Conservation (phyloP, 1,284 basidiomycete species). For the Rhodotorula sp. region DNA sequence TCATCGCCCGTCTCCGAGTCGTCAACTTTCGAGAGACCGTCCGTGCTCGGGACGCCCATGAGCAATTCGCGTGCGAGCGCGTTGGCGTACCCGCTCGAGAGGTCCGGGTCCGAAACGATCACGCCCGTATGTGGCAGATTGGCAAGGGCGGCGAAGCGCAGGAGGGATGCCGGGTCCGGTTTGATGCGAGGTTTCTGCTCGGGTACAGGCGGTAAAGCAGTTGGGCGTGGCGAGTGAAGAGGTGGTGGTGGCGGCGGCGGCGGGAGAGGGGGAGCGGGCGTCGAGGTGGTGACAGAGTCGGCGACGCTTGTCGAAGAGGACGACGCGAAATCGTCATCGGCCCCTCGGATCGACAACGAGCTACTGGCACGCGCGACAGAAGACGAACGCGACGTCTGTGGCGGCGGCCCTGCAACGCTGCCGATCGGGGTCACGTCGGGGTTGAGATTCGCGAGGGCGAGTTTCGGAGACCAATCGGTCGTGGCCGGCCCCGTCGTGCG, state of each 20-base stretch:
- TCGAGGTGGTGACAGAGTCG: neutral
- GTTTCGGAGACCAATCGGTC: neutral
- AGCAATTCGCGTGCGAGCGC: constrained; percentile 37
- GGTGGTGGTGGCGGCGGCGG: neutral
- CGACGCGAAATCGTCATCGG: neutral
- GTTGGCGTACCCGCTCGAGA: constrained; percentile 40
- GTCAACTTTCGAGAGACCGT: constrained; percentile 8
- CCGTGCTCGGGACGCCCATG: constrained; percentile 28
- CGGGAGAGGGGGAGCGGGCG: too few species aligned
- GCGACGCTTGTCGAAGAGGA: neutral
- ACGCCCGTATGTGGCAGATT: constrained; percentile 39
- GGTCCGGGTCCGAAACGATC: constrained; percentile 34
- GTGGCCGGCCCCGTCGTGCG: neutral
- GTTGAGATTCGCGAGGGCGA: neutral
- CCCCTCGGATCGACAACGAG: neutral
- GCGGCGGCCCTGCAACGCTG: neutral
- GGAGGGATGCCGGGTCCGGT: constrained; percentile 23
- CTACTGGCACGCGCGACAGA: neutral
- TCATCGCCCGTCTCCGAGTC: neutral
- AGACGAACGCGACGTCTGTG: neutral
- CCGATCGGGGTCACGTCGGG: neutral
- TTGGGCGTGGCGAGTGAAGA: constrained; percentile 21
- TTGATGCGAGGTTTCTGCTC: neutral
- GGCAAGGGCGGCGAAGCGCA: constrained; percentile 37
- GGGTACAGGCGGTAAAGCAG: constrained; percentile 17